Evolutionary conservation across 1,139 yeast genomes (phyloP).

Genomic region (Yamadazyma atmosphaerica): DNA sequence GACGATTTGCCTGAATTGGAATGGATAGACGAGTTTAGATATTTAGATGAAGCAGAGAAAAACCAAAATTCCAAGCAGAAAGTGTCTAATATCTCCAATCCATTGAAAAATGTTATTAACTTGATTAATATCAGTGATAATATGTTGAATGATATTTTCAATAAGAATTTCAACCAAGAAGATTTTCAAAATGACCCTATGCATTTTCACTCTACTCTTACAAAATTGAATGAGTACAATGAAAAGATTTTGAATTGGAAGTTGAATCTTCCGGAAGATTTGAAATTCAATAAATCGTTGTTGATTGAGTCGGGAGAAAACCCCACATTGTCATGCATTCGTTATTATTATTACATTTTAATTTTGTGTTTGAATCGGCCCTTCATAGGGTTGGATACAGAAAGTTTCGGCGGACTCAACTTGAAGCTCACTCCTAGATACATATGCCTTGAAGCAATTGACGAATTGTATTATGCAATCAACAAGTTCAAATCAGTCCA

Average conservation of each 20-base stretch:
- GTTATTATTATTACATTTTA: slow-evolving; percentile 60
- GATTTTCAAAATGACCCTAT: slow-evolving; percentile 12
- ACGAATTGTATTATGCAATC: slow-evolving; percentile 42
- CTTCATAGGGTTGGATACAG: slow-evolving; percentile 34
- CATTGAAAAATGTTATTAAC: slow-evolving; percentile 47
- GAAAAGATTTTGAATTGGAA: slow-evolving; percentile 53
- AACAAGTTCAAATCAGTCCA: slow-evolving; percentile 37
- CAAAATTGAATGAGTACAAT: slow-evolving; percentile 43
- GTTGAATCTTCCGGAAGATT: slow-evolving; percentile 44
- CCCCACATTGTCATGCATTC: slow-evolving; percentile 50
- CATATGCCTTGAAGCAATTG: slow-evolving; percentile 43
- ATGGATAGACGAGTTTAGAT: slow-evolving; percentile 52
- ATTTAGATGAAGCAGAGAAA: slow-evolving; percentile 25
- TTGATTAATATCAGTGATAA: slow-evolving; percentile 54
- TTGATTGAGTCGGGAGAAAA: slow-evolving; percentile 47
- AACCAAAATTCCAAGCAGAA: slow-evolving; percentile 16
- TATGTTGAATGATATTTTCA: slow-evolving; percentile 56
- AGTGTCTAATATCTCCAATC: slow-evolving; percentile 46
- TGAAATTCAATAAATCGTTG: slow-evolving; percentile 49
- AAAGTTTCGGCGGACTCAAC: slow-evolving; percentile 11
- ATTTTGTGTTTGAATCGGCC: slow-evolving; percentile 60
- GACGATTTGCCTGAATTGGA: slow-evolving; percentile 61
- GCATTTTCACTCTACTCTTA: slow-evolving; percentile 33
- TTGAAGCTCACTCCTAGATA: slow-evolving; percentile 28
- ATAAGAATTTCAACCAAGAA: slow-evolving; percentile 28